Evolutionary conservation across 306 rosid species (phyloP), one percentile per base, ranked within the genome.

Genomic region (barrel medic (Medicago truncatula)): DNA sequence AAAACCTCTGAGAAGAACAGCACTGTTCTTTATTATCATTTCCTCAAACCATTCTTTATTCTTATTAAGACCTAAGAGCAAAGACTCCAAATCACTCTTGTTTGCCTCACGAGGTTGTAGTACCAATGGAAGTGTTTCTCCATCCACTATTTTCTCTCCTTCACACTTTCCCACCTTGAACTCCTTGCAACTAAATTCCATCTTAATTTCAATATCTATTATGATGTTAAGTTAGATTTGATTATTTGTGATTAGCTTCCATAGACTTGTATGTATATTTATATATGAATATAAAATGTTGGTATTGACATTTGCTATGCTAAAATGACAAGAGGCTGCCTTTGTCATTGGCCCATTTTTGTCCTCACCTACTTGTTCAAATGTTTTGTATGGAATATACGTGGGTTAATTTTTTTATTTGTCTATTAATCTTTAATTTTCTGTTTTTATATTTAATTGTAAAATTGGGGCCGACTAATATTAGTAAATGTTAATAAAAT

Each of bases 81-180:
- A 86, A 1, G 89, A 85, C 52, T 84, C 87, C 36, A 86, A 21
- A 80, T 74, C 85, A 20, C 56, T 77, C 67, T 76, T 85, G 70
- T 66, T 67, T 11, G 81, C 12, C 43, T 73, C 83, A 9, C 88
- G 68, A 17, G 98, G 91, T 54, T 82, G 71, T 12, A 93, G 77
- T 66, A 93, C 88, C 23, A 90, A 79, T 20, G 98, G 98, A 73
- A 93, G 76, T 44, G 76, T 84, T 84, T 93, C 98, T 0, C 98
- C 98, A 80, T 93, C 88, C 9, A 93, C 92, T 12, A 82, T 74
- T 39, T 82, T 90, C 23, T 90, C 89, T 39, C 98, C 98, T 16
- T 90, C 93, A 57, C 96, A 90, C 4, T 73, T 84, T 17, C 95
- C 98, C 14, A 82, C 85, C 74, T 83, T 89, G 85, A 93, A 90